Evolutionary conservation across 345 rosid genomes (phyloP).

Genomic region (Boechera retrofracta): DNA sequence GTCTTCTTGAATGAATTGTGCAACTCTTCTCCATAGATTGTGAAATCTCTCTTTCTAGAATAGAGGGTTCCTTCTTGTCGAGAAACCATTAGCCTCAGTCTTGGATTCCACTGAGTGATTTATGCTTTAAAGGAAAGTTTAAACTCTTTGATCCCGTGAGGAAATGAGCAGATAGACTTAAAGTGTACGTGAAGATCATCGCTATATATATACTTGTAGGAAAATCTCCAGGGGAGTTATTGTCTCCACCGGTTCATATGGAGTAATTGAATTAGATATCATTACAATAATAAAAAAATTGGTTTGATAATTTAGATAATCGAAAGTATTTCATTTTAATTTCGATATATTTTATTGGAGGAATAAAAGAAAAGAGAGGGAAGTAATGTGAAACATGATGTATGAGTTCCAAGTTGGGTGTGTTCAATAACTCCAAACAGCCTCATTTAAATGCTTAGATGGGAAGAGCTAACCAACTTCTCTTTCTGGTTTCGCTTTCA

Average conservation of each 20-base stretch:
- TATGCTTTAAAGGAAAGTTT: conserved; percentile 19
- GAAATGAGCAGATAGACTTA: conserved; percentile 33
- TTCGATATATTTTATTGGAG: conserved; percentile 11
- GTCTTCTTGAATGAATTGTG: conserved; percentile 38
- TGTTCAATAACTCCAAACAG: conserved; percentile 46
- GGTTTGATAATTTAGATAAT: conserved; percentile 29
- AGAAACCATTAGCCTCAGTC: conserved; percentile 43
- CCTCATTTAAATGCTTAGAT: conserved; percentile 49
- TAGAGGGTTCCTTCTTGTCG: conserved; percentile 39
- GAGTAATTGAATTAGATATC: conserved; percentile 44
- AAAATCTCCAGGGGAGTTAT: conserved; percentile 45
- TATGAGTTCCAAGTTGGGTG: conserved; percentile 48
- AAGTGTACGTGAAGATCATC: conserved; percentile 10
- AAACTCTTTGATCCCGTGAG: conserved; percentile 33
- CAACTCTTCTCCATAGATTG: conserved; percentile 37
- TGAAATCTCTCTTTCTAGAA: conserved; percentile 42
- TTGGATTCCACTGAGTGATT: conserved; percentile 22
- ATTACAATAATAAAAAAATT: background rate
- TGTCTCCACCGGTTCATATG: conserved; percentile 44
- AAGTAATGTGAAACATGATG: conserved; percentile 44
- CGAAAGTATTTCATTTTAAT: conserved; percentile 5
- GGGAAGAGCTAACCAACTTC: conserved; percentile 44
- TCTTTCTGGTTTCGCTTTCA: conserved; percentile 29
- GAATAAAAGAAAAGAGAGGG: background rate
- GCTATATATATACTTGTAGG: conserved; percentile 38